Evolutionary conservation across 2,329 filamentous ascomycete species (phyloP).

Genomic region (Colletotrichum salicis): DNA sequence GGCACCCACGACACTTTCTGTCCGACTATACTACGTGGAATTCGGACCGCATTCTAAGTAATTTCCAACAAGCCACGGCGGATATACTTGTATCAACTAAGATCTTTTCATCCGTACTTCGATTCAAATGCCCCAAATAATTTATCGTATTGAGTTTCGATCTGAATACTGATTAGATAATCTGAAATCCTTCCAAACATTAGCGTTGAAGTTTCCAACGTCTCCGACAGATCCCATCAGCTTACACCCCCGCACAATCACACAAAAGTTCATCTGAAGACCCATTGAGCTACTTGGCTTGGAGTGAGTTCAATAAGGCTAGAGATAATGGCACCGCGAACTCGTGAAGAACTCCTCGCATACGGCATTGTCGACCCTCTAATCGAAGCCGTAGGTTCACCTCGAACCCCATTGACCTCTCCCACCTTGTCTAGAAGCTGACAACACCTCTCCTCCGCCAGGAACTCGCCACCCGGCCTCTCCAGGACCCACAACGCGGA

Average conservation of each 20-base stretch:
- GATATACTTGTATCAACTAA: too few species aligned
- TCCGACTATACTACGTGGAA: too few species aligned
- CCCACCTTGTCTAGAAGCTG: background rate
- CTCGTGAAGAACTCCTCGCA: slow-evolving; percentile 12
- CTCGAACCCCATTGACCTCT: too few species aligned
- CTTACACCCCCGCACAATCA: background rate
- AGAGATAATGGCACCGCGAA: background rate
- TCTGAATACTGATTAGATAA: background rate
- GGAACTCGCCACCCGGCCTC: slow-evolving; percentile 15
- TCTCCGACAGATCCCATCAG: background rate
- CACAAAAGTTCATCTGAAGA: background rate
- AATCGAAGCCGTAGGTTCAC: slow-evolving; percentile 9
- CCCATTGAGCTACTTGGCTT: background rate
- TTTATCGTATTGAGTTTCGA: background rate
- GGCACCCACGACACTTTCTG: too few species aligned
- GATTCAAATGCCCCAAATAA: background rate
- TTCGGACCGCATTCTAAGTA: too few species aligned
- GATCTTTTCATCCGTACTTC: background rate
- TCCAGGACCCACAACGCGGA: slow-evolving; percentile 4
- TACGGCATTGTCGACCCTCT: slow-evolving; percentile 16
- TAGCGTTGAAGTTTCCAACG: background rate
- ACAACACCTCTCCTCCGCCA: background rate
- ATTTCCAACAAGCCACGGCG: too few species aligned
- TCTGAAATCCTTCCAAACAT: background rate
- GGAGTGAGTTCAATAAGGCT: fast-evolving